These are phyloP conservation scores for Pezicula rhizophila DNA, from an alignment of 2,329 filamentous ascomycete species.

Conservation along the genomic window DNA sequence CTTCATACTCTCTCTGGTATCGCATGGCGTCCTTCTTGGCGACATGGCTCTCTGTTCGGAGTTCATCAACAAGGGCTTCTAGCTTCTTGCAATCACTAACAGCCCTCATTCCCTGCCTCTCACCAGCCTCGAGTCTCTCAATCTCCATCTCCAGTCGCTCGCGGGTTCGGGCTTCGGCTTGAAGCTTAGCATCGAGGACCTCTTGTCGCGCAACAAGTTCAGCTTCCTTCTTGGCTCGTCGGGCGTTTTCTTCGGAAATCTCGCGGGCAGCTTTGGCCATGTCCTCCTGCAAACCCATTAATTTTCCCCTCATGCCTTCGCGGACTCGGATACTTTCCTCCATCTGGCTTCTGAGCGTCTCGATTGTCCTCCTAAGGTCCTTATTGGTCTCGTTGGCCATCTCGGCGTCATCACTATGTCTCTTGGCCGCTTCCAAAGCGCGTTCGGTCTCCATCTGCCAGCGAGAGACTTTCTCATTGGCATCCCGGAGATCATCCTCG, in stretches of 20 bases:
- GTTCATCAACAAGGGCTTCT: constrained; percentile 47
- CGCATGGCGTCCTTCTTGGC: constrained; percentile 39
- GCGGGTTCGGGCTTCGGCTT: constrained; percentile 65
- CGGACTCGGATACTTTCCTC: constrained; percentile 81
- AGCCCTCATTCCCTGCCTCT: constrained; percentile 59
- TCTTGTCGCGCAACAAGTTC: constrained; percentile 74
- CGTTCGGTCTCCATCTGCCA: constrained; percentile 59
- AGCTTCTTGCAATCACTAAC: constrained; percentile 57
- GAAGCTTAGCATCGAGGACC: constrained; percentile 70
- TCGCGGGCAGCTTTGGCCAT: constrained; percentile 75
- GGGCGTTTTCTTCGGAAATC: constrained; percentile 75
- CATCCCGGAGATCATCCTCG: constrained; percentile 49
- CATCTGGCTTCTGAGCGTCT: constrained; percentile 69
- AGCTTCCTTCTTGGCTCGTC: constrained; percentile 72
- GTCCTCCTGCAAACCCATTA: constrained; percentile 80
- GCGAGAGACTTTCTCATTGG: constrained; percentile 51
- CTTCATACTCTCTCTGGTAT: constrained; percentile 76
- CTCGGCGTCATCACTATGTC: constrained; percentile 53
- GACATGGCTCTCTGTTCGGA: constrained; percentile 58
- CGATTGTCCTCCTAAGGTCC: constrained; percentile 67
- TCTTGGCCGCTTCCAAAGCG: constrained; percentile 57
- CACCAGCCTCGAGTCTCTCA: constrained; percentile 57
- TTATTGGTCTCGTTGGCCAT: constrained; percentile 57
- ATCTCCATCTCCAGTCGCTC: constrained; percentile 63
- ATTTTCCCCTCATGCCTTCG: constrained; percentile 77